Evolutionary conservation across 768 basidiomycete genomes (phyloP), one percentile per base, ranked within the genome.

Genomic region (Rhizopogon vulgaris): DNA sequence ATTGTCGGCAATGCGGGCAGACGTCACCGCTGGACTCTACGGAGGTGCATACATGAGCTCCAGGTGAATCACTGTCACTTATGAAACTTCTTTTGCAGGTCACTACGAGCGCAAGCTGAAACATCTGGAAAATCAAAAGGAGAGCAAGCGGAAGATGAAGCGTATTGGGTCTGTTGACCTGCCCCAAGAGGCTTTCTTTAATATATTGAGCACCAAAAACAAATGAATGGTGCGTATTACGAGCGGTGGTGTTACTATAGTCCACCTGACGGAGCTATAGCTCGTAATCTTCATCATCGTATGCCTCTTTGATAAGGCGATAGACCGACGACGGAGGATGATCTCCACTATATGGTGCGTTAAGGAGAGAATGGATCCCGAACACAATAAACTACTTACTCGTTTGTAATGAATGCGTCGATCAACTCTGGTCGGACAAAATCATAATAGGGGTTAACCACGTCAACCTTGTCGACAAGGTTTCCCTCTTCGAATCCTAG

Each of bases 311-410:
- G 69, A 96, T 81, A 38, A 96, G 74, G 50, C 92, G 77, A 64
- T 94, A 92, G 60, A 97, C 87, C 49, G 94, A 92, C 15, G 94
- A 90, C 17, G 95, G 94, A 22, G 94, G 91, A 66, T 97, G 94
- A 66, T 96, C 95, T 18, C 95, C 95, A 58, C 94, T 97, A 58
- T 34, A 43, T 49, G 45, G 14, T 38, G 38, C 42, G 52, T 61
- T 48, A 22, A 58, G 52, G 37, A 41, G 24, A 37, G 32, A n/a
- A 36, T 18, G 32, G n/a, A 28, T 48, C 40, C 47, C 8, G 47
- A 43, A 34, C 34, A 22, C 9, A 69, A 54, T 25, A 41, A 51
- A 32, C 24, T 22, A 75, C 94, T 75, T 68, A 97, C 95, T 97
- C 90, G 59, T 99, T 98, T 11, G 94, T 97, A 60, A 99, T 90